These are phyloP conservation scores for Cordyceps pruinosa DNA, from an alignment of 2,329 filamentous ascomycete species.

Conservation along the genomic window DNA sequence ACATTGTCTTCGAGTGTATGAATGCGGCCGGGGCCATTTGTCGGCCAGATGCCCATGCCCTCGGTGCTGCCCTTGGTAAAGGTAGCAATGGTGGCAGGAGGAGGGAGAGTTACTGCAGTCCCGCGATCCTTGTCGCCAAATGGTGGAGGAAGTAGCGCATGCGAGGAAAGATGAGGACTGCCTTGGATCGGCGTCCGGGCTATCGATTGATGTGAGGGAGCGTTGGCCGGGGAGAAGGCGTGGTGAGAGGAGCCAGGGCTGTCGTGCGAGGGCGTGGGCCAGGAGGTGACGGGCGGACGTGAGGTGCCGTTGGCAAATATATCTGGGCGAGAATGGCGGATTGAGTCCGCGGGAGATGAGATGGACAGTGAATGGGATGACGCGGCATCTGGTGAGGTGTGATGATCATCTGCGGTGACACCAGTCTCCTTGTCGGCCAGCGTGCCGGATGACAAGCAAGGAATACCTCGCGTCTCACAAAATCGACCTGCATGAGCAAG, in stretches of 20 bases:
- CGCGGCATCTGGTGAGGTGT: conserved; percentile 3
- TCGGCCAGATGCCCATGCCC: conserved; percentile 14
- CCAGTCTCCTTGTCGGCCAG: conserved; percentile 2
- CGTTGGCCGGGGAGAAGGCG: conserved; percentile 1
- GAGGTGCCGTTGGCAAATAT: not conserved
- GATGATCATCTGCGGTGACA: not conserved
- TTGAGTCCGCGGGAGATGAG: conserved; percentile 10
- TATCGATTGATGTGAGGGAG: not conserved
- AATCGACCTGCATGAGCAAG: conserved; percentile 7
- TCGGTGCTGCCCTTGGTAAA: conserved; percentile 11
- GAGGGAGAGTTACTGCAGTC: not conserved
- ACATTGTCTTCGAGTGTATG: conserved; percentile 36
- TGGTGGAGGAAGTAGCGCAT: not conserved
- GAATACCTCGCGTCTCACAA: conserved; percentile 11
- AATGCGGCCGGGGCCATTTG: conserved; percentile 15
- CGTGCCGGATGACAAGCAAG: conserved; percentile 12
- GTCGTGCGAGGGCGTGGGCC: conserved; percentile 6
- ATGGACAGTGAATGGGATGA: conserved; percentile 4
- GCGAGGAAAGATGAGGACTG: not conserved
- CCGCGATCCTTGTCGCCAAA: not conserved
- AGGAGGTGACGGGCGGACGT: conserved; percentile 1
- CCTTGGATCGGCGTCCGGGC: not conserved
- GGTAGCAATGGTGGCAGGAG: conserved; percentile 7
- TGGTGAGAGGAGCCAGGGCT: conserved; percentile 7
- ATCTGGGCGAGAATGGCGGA: not conserved